Evolutionary conservation across 768 basidiomycete species (phyloP).

Genomic region (Dioszegia aurantiaca): DNA sequence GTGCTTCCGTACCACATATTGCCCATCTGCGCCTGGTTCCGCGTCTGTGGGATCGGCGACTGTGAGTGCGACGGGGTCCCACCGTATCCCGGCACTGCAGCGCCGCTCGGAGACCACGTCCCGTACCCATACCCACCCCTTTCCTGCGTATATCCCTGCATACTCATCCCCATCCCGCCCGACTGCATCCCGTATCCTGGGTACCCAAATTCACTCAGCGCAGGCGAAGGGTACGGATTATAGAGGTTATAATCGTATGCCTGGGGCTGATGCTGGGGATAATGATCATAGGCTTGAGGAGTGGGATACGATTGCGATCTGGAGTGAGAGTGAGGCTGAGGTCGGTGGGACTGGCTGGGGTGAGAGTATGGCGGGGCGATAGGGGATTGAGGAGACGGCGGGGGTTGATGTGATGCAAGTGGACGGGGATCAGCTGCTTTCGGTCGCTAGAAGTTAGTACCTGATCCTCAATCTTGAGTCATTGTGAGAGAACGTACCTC

Average conservation of each 20-base stretch:
- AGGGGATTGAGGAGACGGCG: not conserved
- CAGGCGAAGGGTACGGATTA: conserved; percentile 13
- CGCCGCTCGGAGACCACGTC: conserved; percentile 8
- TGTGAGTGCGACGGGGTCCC: not conserved
- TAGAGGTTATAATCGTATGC: conserved; percentile 2
- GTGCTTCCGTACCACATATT: conserved; percentile 9
- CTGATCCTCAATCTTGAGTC: conserved; percentile 2
- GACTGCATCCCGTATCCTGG: conserved; percentile 3
- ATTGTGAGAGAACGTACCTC: conserved; percentile 30
- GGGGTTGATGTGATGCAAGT: not conserved
- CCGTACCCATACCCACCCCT: conserved; percentile 6
- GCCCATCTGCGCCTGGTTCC: conserved; percentile 2
- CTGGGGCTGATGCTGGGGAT: not conserved
- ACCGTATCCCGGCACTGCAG: not conserved
- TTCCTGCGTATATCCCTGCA: not conserved
- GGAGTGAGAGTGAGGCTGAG: conserved; percentile 1
- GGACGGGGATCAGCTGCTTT: conserved; percentile 6
- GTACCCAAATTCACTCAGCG: conserved; percentile 13
- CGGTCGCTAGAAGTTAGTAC: conserved; percentile 13
- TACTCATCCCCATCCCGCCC: conserved; percentile 3
- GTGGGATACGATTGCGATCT: conserved; percentile 9
- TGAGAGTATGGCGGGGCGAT: conserved; percentile 10
- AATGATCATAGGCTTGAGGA: not conserved
- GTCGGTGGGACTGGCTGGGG: too few species aligned
- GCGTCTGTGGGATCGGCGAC: not conserved